Evolutionary conservation across 108 stramenopile genomes (phyloP), one percentile per base, ranked within the genome.

Genomic region (Schizochytrium sp.): DNA sequence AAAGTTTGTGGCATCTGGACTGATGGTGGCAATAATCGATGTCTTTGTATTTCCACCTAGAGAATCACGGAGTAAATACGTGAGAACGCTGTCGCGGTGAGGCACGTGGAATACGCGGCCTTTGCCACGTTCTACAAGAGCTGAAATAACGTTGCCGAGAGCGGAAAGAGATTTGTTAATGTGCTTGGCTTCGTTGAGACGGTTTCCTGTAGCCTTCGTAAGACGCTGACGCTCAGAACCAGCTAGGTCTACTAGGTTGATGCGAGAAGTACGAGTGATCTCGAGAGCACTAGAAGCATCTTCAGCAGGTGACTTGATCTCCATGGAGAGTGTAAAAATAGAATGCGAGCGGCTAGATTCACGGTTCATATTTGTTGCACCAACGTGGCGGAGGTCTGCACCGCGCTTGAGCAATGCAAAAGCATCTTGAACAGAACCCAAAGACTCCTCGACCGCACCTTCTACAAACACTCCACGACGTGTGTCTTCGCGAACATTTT

Each of bases 211-310:
- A 12, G 94, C 72, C 46, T 92, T 61, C 1, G 94, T 94, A 60
- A 91, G 93, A 72, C 90, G 73, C 50, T 88, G 95, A 87, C 94
- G 88, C 92, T 98, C 97, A 76, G 91, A 92, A 17, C 98, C 98
- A n/a, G 97, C 98, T 90, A 97, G 90, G 91, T 98, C 98, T 42
- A 96, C 92, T 88, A 97, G 89, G 57, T 92, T 90, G 72, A 98
- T 72, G 40, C 90, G 90, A 19, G 83, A 87, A 41, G 89, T 91
- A 10, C 92, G 89, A 7, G 91, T 91, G 64, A 94, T 61, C 47
- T 93, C 89, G 13, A 92, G 89, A 45, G 91, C 92, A 57, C 94
- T 90, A 0, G 92, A 88, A 2, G 46, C 90, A 57, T 89, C 88
- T 10, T 93, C 94, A 42, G 57, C 46, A 15, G 47, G 87, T 88